A percentile compares a stretch with the other conserved stretches of the same genome.
phyloP scores from a whole-genome alignment of 139 green algal genomes.

The Chlorella sp. region DNA sequence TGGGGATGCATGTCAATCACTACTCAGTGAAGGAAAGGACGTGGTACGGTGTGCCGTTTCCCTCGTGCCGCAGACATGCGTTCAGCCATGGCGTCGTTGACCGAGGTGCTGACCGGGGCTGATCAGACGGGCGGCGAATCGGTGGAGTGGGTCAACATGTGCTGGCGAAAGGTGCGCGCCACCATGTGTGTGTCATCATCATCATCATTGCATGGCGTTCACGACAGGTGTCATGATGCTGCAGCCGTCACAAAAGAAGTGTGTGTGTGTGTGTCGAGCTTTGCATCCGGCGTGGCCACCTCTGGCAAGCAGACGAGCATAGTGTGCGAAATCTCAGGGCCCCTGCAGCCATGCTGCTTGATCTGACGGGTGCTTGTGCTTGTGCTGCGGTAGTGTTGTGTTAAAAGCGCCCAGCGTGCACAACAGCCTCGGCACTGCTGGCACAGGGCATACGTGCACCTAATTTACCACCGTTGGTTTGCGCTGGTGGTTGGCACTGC shows the following conservation, averaged over 20 bases:
- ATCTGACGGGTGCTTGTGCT: neutral
- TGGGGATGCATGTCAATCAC: no score
- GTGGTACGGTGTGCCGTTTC: no score
- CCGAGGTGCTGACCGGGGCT: neutral
- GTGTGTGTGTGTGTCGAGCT: no score
- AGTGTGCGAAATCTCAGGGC: neutral
- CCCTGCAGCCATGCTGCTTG: neutral
- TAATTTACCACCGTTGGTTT: neutral
- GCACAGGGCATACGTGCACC: neutral
- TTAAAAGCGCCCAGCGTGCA: neutral
- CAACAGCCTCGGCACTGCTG: neutral
- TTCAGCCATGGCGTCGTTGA: neutral
- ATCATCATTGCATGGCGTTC: no score
- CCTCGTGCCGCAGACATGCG: neutral
- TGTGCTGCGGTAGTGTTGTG: neutral
- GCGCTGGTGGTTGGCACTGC: neutral
- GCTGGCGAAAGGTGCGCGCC: conserved; percentile 70
- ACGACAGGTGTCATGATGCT: no score
- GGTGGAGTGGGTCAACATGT: conserved; percentile 98
- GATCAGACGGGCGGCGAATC: conserved; percentile 50
- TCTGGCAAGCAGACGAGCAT: no score
- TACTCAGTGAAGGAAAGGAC: no score
- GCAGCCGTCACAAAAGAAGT: no score
- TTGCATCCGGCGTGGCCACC: no score
- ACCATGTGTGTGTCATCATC: no score